Evolutionary conservation across 495 filamentous ascomycete species (phyloP).

Genomic region (Neurospora sp.): DNA sequence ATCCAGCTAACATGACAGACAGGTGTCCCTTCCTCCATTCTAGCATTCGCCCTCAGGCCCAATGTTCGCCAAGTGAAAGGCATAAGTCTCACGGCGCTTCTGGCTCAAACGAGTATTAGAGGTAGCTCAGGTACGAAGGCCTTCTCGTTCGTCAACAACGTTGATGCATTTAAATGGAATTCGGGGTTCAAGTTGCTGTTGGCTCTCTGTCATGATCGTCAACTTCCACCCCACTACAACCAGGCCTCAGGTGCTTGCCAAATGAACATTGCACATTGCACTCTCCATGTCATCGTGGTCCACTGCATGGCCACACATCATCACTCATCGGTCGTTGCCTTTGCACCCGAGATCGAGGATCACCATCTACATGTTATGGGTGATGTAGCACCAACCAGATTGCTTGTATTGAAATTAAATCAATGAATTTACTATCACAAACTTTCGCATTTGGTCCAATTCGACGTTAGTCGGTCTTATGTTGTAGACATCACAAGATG

Average conservation of each 20-base stretch:
- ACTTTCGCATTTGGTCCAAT: neutral
- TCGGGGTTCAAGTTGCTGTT: neutral
- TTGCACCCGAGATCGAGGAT: neutral
- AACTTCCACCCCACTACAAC: neutral
- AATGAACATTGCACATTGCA: neutral
- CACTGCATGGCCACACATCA: neutral
- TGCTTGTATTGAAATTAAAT: no score
- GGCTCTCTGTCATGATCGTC: neutral
- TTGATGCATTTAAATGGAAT: neutral
- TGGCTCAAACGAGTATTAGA: neutral
- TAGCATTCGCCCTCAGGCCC: neutral
- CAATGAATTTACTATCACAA: neutral
- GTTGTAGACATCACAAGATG: neutral
- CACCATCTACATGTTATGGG: neutral
- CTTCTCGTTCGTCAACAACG: neutral
- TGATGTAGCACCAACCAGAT: no score
- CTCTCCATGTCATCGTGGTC: neutral
- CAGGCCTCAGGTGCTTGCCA: neutral
- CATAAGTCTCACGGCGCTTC: neutral
- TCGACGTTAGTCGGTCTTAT: neutral
- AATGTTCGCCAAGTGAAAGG: neutral
- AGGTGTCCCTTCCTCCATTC: neutral
- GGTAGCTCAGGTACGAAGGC: neutral
- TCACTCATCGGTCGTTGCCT: neutral
- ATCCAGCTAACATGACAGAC: neutral